Evolutionary conservation across 129 eudicot genomes (phyloP).

Genomic region (Mikania micrantha): DNA sequence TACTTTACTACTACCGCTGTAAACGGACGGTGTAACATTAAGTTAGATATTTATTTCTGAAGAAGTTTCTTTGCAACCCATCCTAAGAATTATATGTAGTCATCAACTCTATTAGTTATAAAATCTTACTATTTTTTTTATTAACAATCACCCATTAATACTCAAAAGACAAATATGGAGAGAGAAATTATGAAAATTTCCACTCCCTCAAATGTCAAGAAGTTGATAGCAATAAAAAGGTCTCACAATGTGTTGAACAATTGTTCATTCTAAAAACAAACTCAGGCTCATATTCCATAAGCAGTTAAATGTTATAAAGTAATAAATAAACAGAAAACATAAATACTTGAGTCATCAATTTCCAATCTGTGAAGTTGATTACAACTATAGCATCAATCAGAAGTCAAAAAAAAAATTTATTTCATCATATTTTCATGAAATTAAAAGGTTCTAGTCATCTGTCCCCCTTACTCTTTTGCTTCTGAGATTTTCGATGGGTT

Average conservation of each 20-base stretch:
- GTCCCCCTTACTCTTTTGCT: constrained; percentile 63
- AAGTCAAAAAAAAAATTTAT: neutral
- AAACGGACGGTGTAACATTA: neutral
- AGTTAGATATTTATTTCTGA: neutral
- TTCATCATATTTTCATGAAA: constrained; percentile 7
- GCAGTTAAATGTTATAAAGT: neutral
- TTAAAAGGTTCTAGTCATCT: constrained; percentile 18
- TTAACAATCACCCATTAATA: neutral
- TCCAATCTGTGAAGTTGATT: neutral
- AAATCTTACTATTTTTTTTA: neutral
- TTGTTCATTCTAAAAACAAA: neutral
- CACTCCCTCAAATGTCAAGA: neutral
- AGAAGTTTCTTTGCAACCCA: neutral
- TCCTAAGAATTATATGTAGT: neutral
- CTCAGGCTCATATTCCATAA: neutral
- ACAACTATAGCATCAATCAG: constrained; percentile 17
- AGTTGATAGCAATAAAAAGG: constrained; percentile 7
- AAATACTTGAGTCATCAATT: neutral
- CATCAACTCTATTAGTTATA: neutral
- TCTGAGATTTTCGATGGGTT: constrained; percentile 61
- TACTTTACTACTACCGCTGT: neutral
- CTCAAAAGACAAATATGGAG: neutral
- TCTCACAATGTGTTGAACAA: neutral
- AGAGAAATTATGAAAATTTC: neutral
- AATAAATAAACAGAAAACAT: neutral